Base-by-base conservation (phyloP, 371 early-diverging fungal species). In the Batrachochytrium dendrobatidis region DNA sequence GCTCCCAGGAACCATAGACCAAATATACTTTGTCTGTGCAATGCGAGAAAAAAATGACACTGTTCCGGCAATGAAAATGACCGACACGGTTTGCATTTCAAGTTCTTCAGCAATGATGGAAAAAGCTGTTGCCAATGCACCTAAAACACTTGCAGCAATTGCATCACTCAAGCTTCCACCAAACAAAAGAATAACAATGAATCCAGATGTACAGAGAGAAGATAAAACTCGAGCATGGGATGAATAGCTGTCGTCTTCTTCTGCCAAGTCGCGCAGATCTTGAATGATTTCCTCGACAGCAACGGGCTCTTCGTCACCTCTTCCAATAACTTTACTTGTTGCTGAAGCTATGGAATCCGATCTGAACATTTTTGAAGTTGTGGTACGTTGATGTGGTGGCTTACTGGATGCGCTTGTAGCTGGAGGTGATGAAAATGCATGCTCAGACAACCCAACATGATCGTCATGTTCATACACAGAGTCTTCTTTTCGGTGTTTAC, bases 141-240 rank as follows among this genome's bases (percentile, higher is more conserved):
- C 64, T 6, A 63, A 44, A 18, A 58, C 7, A 3, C 48, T 31
- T 2, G 64, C 39, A 2, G 55, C 54, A 6, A 63, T 3, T 18
- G 51, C 53, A 34, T 63, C 64, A 2, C 51, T 59, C 50, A 59
- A 48, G 2, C 55, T 49, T 5, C 64, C 64, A 17, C 52, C 49
- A 46, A 63, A 59, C 22, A 63, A 34, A 28, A 63, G 51, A 20
- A 63, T 52, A 1, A 54, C 50, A 2, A 63, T 48, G n/a, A 53
- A 29, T 1, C 26, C 29, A 4, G 39, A 35, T 26, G n/a, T n/a
- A n/a, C n/a, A n/a, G n/a, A n/a, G n/a, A n/a, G n/a, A n/a, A n/a
- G n/a, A n/a, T n/a, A n/a, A n/a, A n/a, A n/a, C n/a, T n/a, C n/a
- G n/a, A n/a, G n/a, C n/a, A n/a, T n/a, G n/a, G n/a, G 24, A n/a